phyloP scores from a whole-genome alignment of 495 filamentous ascomycete species.

The Lophium mytilinum region DNA sequence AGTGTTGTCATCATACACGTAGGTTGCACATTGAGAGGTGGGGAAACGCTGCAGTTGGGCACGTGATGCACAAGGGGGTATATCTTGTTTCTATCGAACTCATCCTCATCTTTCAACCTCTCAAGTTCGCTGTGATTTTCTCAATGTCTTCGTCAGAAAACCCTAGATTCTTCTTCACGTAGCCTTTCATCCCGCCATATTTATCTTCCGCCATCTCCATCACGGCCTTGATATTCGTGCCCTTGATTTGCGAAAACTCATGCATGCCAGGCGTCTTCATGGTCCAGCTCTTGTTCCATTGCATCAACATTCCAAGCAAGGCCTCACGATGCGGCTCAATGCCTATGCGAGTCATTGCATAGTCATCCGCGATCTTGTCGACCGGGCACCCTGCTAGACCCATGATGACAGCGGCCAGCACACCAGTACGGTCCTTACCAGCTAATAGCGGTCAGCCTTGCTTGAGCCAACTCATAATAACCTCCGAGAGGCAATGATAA shows the following conservation, averaged over 20 bases:
- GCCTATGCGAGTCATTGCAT: slow-evolving; percentile 51
- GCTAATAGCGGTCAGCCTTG: slow-evolving; percentile 21
- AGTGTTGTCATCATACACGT: too few relatives aligned
- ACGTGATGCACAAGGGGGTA: too few relatives aligned
- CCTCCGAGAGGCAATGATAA: not conserved
- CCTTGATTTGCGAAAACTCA: slow-evolving; percentile 22
- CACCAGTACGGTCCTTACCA: slow-evolving; percentile 58
- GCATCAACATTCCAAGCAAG: slow-evolving; percentile 40
- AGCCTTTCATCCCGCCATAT: slow-evolving; percentile 49
- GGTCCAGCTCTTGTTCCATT: slow-evolving; percentile 34
- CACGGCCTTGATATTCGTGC: slow-evolving; percentile 40
- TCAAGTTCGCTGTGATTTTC: slow-evolving; percentile 39
- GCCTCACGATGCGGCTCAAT: slow-evolving; percentile 37
- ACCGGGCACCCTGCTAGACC: slow-evolving; percentile 48
- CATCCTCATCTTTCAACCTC: not conserved
- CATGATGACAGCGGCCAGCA: slow-evolving; percentile 52
- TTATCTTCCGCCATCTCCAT: slow-evolving; percentile 41
- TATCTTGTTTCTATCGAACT: too few relatives aligned
- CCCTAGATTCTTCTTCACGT: slow-evolving; percentile 44
- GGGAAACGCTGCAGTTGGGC: too few relatives aligned
- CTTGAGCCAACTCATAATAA: not conserved
- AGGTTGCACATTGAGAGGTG: too few relatives aligned
- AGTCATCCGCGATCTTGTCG: slow-evolving; percentile 53
- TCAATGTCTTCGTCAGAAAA: slow-evolving; percentile 44
- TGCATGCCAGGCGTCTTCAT: slow-evolving; percentile 18